Percentiles rank a stretch among this genome's conserved stretches.
These are phyloP conservation scores for Schwanniomyces occidentalis DNA, from an alignment of 805 yeast species.

Conservation along the genomic window DNA sequence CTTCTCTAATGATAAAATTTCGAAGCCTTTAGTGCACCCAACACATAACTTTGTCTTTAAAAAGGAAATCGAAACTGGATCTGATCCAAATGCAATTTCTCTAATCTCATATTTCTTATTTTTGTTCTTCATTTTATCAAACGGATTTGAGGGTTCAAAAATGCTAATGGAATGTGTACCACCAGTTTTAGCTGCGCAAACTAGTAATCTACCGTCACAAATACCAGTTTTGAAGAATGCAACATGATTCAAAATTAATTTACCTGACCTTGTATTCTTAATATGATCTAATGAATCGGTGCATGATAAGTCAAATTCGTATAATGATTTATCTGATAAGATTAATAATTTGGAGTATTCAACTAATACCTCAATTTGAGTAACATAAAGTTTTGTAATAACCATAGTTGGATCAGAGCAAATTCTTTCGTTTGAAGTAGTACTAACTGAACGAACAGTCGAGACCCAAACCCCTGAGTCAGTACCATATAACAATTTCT, in stretches of 20 bases:
- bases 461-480: slow-evolving; percentile 87
- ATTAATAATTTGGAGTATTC: slow-evolving; percentile 84
- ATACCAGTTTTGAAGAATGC: slow-evolving; percentile 91
- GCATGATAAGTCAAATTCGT: slow-evolving; percentile 67
- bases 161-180: slow-evolving; percentile 78
- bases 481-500: slow-evolving; percentile 86
- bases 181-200: slow-evolving; percentile 86
- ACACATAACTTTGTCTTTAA: slow-evolving; percentile 86
- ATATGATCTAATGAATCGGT: slow-evolving; percentile 48
- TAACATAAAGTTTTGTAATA: slow-evolving; percentile 71
- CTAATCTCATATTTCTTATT: slow-evolving; percentile 61
- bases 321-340: slow-evolving; percentile 76
- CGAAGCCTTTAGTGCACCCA: slow-evolving; percentile 96
- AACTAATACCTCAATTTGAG: slow-evolving; percentile 88
- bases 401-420: slow-evolving; percentile 76
- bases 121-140: slow-evolving; percentile 52
- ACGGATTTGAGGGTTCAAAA: slow-evolving; percentile 86
- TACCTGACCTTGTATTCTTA: slow-evolving; percentile 62
- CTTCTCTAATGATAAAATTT: slow-evolving; percentile 82
- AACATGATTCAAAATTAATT: slow-evolving; percentile 83
- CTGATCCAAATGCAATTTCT: slow-evolving; percentile 82
- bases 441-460: slow-evolving; percentile 58
- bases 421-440: slow-evolving; percentile 48
- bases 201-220: slow-evolving; percentile 83
- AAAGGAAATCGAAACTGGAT: slow-evolving; percentile 89